A percentile compares a stretch with the other conserved stretches of the same genome.
Conservation (phyloP, 352 stramenopile species). For the Globisporangium middletonii region DNA sequence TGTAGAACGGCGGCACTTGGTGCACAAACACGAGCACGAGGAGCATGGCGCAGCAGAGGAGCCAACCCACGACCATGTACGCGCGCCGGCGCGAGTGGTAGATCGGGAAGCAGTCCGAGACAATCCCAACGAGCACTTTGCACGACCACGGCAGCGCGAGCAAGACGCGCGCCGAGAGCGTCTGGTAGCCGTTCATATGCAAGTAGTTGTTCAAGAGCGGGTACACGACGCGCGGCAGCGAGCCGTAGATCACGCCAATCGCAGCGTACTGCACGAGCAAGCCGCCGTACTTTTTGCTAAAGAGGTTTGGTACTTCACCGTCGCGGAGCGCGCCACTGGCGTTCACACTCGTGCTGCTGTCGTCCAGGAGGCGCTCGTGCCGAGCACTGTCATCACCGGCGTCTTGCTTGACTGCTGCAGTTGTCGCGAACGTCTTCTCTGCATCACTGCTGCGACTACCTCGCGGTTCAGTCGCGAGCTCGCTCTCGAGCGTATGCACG, state of each 20-base stretch:
- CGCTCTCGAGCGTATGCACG: background rate
- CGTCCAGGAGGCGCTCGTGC: background rate
- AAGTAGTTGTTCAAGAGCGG: constrained; percentile 68
- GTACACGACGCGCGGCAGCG: constrained; percentile 54
- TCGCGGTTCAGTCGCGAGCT: background rate
- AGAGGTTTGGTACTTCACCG: constrained; percentile 48
- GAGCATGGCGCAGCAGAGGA: constrained; percentile 45
- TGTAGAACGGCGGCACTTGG: constrained; percentile 46
- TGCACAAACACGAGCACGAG: constrained; percentile 36
- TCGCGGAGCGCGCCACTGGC: constrained; percentile 19
- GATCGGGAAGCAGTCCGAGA: constrained; percentile 57
- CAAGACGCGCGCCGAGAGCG: constrained; percentile 16
- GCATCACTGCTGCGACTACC: background rate
- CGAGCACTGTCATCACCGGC: too few relatives aligned
- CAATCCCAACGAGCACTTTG: constrained; percentile 58
- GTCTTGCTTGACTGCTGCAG: background rate
- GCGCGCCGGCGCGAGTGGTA: constrained; percentile 18
- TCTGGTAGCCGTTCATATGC: constrained; percentile 24
- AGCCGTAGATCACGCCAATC: constrained; percentile 56
- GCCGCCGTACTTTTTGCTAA: constrained; percentile 41
- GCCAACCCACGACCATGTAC: constrained; percentile 30
- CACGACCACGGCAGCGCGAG: constrained; percentile 41
- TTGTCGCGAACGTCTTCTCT: background rate
- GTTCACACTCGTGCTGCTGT: background rate
- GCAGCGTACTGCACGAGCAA: constrained; percentile 65